phyloP scores from a whole-genome alignment of 148 eudicot species.

The Rhododendron vialii region DNA sequence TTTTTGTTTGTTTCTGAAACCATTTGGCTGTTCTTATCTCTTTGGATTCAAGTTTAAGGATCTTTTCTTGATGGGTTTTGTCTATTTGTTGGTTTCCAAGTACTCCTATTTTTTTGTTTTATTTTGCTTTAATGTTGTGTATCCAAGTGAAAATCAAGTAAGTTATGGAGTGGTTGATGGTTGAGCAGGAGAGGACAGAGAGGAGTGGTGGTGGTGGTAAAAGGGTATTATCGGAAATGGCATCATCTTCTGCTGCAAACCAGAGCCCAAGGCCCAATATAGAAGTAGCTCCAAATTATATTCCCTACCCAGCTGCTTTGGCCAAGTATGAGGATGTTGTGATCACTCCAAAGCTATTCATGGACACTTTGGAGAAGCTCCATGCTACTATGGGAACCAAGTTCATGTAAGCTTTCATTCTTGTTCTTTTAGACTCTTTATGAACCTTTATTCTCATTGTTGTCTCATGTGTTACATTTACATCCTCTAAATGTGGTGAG shows the following conservation, averaged over 20 bases:
- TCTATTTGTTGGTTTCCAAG: not conserved
- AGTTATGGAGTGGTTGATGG: constrained; percentile 15
- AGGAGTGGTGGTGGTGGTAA: constrained; percentile 4
- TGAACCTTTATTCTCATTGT: not conserved
- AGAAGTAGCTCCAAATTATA: constrained; percentile 21
- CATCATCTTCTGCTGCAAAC: constrained; percentile 32
- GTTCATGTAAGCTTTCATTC: constrained; percentile 52
- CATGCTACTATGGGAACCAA: constrained; percentile 84
- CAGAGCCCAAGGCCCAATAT: constrained; percentile 16
- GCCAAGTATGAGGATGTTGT: constrained; percentile 72
- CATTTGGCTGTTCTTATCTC: not conserved
- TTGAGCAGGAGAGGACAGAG: constrained; percentile 25
- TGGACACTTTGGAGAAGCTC: constrained; percentile 67
- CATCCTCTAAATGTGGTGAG: not conserved
- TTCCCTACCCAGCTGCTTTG: constrained; percentile 58
- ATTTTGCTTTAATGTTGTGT: not conserved
- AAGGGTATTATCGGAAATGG: constrained; percentile 18
- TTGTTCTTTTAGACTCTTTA: not conserved
- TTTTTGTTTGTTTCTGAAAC: not conserved
- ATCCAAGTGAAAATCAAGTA: constrained; percentile 1
- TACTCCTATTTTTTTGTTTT: not conserved
- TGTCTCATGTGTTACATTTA: not conserved
- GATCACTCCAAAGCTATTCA: constrained; percentile 48
- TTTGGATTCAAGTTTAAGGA: not conserved
- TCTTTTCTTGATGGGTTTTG: not conserved